Conservation (phyloP, 1,284 basidiomycete genomes). For the Cerrena zonata region DNA sequence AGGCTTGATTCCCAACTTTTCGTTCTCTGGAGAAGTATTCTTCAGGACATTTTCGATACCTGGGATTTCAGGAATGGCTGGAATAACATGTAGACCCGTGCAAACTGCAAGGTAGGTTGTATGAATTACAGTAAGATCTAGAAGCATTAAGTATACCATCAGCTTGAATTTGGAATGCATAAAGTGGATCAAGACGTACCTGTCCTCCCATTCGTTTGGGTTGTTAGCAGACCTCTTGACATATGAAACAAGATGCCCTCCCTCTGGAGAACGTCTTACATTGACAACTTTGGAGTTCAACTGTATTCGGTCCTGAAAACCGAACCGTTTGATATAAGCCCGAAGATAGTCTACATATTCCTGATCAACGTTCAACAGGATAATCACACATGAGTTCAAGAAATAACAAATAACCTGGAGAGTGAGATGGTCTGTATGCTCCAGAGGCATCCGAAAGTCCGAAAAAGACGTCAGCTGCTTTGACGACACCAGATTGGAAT, state of each 20-base stretch:
- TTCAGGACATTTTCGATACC: slow-evolving; percentile 38
- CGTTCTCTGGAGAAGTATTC: slow-evolving; percentile 1
- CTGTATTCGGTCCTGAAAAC: slow-evolving; percentile 37
- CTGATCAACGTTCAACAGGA: slow-evolving; percentile 16
- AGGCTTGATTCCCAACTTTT: slow-evolving; percentile 12
- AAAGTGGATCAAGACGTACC: too few species aligned
- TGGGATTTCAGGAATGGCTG: slow-evolving; percentile 42
- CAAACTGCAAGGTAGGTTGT: slow-evolving; percentile 40
- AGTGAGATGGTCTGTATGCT: slow-evolving; percentile 53
- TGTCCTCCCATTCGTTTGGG: slow-evolving; percentile 24
- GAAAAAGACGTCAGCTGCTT: slow-evolving; percentile 63
- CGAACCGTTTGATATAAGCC: slow-evolving; percentile 45
- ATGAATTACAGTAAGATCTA: slow-evolving; percentile 19
- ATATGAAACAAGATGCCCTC: slow-evolving; percentile 34
- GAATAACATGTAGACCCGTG: slow-evolving; percentile 48
- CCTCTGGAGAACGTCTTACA: slow-evolving; percentile 28
- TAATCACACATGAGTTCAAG: background rate
- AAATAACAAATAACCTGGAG: slow-evolving; percentile 30
- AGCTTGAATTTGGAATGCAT: too few species aligned
- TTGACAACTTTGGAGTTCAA: slow-evolving; percentile 41
- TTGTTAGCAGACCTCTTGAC: slow-evolving; percentile 18
- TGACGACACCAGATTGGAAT: slow-evolving; percentile 51
- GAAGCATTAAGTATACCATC: background rate
- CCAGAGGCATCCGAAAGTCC: slow-evolving; percentile 52
- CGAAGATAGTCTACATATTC: slow-evolving; percentile 57